These are phyloP conservation scores for Cynara cardunculus DNA, from an alignment of 129 eudicot genomes.

Conservation along the genomic window DNA sequence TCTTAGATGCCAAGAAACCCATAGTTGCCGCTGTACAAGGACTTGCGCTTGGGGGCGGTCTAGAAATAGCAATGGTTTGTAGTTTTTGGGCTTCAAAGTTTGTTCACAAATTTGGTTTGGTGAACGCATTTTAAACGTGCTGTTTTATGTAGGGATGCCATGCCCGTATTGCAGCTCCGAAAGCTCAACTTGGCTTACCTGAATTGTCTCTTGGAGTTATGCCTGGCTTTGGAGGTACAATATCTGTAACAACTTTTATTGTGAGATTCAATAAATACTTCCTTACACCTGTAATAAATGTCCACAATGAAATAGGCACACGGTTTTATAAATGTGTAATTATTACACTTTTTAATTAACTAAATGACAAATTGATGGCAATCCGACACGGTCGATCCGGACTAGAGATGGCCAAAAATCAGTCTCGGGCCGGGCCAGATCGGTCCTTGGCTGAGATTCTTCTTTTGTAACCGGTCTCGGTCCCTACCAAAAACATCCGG, in stretches of 20 bases:
- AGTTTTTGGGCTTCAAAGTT: not conserved
- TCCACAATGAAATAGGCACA: not conserved
- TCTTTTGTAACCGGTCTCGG: too few species aligned
- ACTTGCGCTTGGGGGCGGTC: slow-evolving; percentile 98
- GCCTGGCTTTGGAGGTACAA: slow-evolving; percentile 91
- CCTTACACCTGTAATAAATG: not conserved
- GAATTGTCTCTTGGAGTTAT: slow-evolving; percentile 91
- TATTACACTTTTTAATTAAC: not conserved
- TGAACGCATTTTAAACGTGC: not conserved
- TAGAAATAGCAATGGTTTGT: slow-evolving; percentile 89
- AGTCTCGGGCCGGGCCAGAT: too few species aligned
- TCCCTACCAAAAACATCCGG: too few species aligned
- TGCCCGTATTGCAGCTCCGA: slow-evolving; percentile 86
- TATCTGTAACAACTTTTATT: not conserved
- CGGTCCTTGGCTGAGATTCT: too few species aligned
- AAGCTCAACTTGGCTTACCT: slow-evolving; percentile 87
- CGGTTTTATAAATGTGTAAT: not conserved
- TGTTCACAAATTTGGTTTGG: not conserved
- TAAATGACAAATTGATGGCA: not conserved
- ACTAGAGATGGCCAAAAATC: too few species aligned
- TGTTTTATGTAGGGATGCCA: slow-evolving; percentile 69
- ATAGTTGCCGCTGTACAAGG: slow-evolving; percentile 94
- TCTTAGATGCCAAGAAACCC: slow-evolving; percentile 75
- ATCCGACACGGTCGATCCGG: not conserved
- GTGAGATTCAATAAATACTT: not conserved